phyloP scores from a whole-genome alignment of 2,329 filamentous ascomycete species.

The Elsinoe fawcettii region DNA sequence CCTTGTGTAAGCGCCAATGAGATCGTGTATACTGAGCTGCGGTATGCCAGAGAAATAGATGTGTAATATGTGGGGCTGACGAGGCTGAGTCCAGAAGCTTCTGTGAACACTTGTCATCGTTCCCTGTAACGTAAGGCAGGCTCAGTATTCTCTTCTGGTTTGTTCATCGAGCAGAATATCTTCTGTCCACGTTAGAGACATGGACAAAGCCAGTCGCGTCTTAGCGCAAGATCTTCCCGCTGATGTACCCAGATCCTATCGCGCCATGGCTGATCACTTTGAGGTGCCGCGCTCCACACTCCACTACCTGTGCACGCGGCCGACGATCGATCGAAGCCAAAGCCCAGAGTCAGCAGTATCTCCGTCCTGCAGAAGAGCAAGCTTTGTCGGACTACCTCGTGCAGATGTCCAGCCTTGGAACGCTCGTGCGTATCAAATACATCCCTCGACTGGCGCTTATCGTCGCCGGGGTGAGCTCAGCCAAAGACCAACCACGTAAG shows the following conservation, averaged over 20 bases:
- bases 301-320: conserved; percentile 21
- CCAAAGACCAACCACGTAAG: background rate
- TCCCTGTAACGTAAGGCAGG: too few relatives aligned
- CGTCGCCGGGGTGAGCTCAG: conserved; percentile 17
- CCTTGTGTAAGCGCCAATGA: too few relatives aligned
- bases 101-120: too few relatives aligned
- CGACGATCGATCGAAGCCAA: conserved; percentile 24
- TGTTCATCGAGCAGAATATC: too few relatives aligned
- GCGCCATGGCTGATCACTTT: conserved; percentile 19
- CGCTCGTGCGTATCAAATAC: conserved; percentile 21
- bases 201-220: background rate
- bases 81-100: too few relatives aligned
- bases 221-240: background rate
- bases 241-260: background rate
- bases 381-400: conserved; percentile 22
- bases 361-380: conserved; percentile 25
- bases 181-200: too few relatives aligned
- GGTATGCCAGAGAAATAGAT: too few relatives aligned
- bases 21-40: too few relatives aligned
- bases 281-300: conserved; percentile 25
- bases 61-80: too few relatives aligned
- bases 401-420: conserved; percentile 20
- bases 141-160: too few relatives aligned
- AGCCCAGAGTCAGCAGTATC: conserved; percentile 26
- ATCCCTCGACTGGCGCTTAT: conserved; percentile 21